Evolutionary conservation across 352 stramenopile species (phyloP), one percentile per base, ranked within the genome.

Genomic region (Pythium aristosporum): DNA sequence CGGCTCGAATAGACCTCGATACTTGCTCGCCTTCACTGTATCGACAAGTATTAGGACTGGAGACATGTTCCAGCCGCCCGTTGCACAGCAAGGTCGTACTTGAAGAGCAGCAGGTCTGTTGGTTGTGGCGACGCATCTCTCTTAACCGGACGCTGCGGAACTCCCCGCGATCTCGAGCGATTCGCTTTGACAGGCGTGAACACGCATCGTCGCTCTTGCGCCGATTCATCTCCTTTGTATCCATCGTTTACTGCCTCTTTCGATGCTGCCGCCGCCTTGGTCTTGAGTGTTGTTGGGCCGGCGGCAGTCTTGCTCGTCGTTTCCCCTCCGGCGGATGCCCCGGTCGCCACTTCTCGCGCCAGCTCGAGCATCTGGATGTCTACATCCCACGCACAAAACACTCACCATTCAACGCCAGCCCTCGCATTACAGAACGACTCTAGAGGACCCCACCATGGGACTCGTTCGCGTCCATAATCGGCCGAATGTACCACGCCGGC

Each of bases 401-500:
- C 15, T 20, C n/a, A 13, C 16, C 8, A 32, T 2, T 50, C 10
- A 30, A 20, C 2, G 11, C 18, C 34, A 39, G 1, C 34, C 34
- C 34, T 6, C 21, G 2, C 39, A 46, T 7, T 18, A 20, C 39
- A 46, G 2, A 46, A 3, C 3, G 10, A 6, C 21, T 1, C 18
- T 21, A 46, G 9, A 1, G 11, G 12, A 46, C 5, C 12, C 5
- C 15, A 46, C 39, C 39, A n/a, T 46, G 75, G 15, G 79, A 88
- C 64, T 88, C 73, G 25, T 81, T 68, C 18, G 69, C 63, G 37
- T 80, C 72, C 43, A 71, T 51, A 7, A 82, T 61, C 32, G 75
- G 56, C 30, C 83, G 41, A 60, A 88, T 88, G 63, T 88, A 88
- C 76, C 79, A 88, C n/a, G 77, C 76, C 13, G 67, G 80, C 7